phyloP scores from a whole-genome alignment of 2,329 filamentous ascomycete genomes.

The Monilinia aucupariae region DNA sequence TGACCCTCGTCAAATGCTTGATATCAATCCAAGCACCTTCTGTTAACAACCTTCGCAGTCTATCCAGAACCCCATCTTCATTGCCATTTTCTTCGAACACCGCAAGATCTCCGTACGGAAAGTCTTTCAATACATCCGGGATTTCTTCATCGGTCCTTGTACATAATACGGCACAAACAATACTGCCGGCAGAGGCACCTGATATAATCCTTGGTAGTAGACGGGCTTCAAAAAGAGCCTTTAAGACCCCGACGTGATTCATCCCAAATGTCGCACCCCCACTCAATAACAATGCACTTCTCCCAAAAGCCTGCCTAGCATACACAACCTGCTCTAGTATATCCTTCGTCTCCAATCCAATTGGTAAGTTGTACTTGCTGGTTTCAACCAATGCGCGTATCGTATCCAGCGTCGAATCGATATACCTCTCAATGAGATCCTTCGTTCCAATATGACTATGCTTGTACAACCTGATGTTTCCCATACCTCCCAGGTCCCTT shows the following conservation, averaged over 20 bases:
- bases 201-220: conserved; percentile 64
- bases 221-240: conserved; percentile 57
- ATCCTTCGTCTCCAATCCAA: conserved; percentile 48
- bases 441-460: conserved; percentile 86
- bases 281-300: conserved; percentile 60
- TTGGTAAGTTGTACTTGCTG: conserved; percentile 43
- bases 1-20: conserved; percentile 70
- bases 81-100: conserved; percentile 56
- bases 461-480: conserved; percentile 73
- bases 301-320: conserved; percentile 58
- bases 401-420: conserved; percentile 69
- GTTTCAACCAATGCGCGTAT: conserved; percentile 66
- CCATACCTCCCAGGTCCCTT: conserved; percentile 80
- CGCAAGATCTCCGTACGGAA: conserved; percentile 56
- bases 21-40: conserved; percentile 83
- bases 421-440: conserved; percentile 78
- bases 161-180: conserved; percentile 61
- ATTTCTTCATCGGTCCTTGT: conserved; percentile 59
- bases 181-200: conserved; percentile 64
- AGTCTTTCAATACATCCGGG: conserved; percentile 50
- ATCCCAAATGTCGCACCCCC: conserved; percentile 68
- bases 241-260: conserved; percentile 66
- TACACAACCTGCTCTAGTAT: conserved; percentile 56
- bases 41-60: conserved; percentile 69
- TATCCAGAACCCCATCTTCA: conserved; percentile 61